Base-by-base conservation (phyloP, 371 early-diverging fungal species). In the Mortierella sp. region DNA sequence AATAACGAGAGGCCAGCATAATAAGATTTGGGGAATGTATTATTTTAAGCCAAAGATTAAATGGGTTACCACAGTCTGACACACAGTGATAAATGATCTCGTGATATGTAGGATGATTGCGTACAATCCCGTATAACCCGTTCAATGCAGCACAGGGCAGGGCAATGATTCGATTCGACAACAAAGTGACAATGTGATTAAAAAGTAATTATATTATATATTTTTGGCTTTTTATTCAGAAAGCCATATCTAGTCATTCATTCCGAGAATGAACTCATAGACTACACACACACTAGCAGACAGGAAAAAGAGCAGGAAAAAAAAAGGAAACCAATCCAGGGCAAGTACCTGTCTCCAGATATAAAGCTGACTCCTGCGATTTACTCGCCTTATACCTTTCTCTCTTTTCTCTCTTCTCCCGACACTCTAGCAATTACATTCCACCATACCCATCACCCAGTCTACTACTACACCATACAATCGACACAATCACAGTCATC, bases 151-250 rank as follows among this genome's bases (percentile, higher is more conserved):
- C 7, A 51, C 51, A 51, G 28, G 51, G 51, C 28, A 28, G 3
- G 26, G 28, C n/a, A n/a, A n/a, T n/a, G n/a, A 51, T 51, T 9
- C 34, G 13, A 57, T 34, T 35, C 34, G 35, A 31, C 8, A 31
- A 57, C 15, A 12, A 19, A 19, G 6, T 31, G 57, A 34, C 57
- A 57, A 34, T 57, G 57, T 57, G 57, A 57, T 34, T 34, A 55
- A 55, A 6, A 1, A 37, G 13, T 2, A 43, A 43, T 43, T 43
- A 43, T 43, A 43, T 35, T 6, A 37, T 37, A 37, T 37, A 37
- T 37, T 37, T 37, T 37, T 37, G 40, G 40, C 12, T 47, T 22
- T 22, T n/a, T 6, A 1, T 47, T n/a, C 1, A n/a, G n/a, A 47
- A 47, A 47, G 6, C 47, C 22, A 47, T 47, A 47, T 13, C 47